These are phyloP conservation scores for Thelonectria blattea DNA, from an alignment of 2,329 filamentous ascomycete genomes.

Conservation along the genomic window DNA sequence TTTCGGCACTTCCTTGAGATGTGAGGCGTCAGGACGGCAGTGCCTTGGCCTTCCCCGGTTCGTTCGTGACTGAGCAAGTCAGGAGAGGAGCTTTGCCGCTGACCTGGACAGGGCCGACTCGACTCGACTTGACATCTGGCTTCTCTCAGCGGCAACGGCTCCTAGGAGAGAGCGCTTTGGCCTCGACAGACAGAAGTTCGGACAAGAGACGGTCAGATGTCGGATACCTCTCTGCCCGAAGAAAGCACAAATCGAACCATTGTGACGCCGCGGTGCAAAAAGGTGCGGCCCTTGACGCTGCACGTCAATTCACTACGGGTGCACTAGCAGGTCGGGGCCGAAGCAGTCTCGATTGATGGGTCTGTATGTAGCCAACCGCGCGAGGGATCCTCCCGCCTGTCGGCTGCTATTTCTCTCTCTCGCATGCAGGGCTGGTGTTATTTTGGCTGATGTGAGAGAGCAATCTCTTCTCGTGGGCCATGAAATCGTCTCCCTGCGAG, in stretches of 20 bases:
- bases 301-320: constrained; percentile 16
- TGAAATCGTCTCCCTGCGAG: not conserved
- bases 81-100: not conserved
- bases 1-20: not conserved
- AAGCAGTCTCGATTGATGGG: constrained; percentile 11
- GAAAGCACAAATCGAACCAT: constrained; percentile 26
- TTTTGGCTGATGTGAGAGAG: not conserved
- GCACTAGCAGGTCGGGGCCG: constrained; percentile 1
- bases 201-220: constrained; percentile 14
- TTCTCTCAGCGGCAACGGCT: not conserved
- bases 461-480: constrained; percentile 2
- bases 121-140: not conserved
- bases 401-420: not conserved
- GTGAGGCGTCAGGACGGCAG: not conserved
- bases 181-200: constrained; percentile 1
- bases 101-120: not conserved
- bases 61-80: not conserved
- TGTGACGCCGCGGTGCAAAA: constrained; percentile 8
- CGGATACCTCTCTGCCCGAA: constrained; percentile 8
- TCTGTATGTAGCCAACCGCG: constrained; percentile 4
- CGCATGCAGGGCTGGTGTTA: constrained; percentile 12
- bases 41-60: not conserved
- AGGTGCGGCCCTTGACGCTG: constrained; percentile 19
- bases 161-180: not conserved
- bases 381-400: constrained; percentile 11